A percentile compares a stretch with the other conserved stretches of the same genome.
These are phyloP conservation scores for Melanomma pulvis-pyrius DNA, from an alignment of 495 filamentous ascomycete species.

Conservation along the genomic window DNA sequence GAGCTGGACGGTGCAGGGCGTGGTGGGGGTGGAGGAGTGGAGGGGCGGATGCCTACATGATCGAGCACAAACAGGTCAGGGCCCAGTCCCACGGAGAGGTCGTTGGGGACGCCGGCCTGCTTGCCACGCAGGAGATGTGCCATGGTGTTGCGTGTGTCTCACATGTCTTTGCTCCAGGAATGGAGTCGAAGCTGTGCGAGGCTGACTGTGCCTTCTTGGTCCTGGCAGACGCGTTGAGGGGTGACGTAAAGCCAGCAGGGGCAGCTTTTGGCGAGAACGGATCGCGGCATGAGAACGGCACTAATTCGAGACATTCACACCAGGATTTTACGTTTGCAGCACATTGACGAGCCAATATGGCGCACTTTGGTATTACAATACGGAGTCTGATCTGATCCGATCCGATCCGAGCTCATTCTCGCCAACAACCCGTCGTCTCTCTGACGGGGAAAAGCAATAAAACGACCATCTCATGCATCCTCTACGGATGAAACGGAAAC, in stretches of 20 bases:
- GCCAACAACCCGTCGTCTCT: background rate
- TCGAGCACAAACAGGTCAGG: slow-evolving; percentile 78
- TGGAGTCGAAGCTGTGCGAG: background rate
- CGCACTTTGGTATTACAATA: slow-evolving; percentile 3
- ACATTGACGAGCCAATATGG: background rate
- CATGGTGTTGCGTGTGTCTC: slow-evolving; percentile 53
- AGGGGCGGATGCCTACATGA: slow-evolving; percentile 58
- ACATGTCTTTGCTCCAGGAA: slow-evolving; percentile 12
- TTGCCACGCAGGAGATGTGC: slow-evolving; percentile 85
- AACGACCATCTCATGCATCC: background rate
- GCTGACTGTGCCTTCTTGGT: slow-evolving; percentile 8
- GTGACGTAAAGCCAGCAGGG: slow-evolving; percentile 16
- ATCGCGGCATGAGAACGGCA: background rate
- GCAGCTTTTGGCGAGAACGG: slow-evolving; percentile 1
- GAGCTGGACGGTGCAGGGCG: background rate
- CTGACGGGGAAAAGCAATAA: background rate
- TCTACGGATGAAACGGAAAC: slow-evolving; percentile 3
- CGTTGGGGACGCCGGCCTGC: slow-evolving; percentile 88
- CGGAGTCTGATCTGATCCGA: background rate
- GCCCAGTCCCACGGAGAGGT: slow-evolving; percentile 78
- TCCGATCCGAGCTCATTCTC: background rate
- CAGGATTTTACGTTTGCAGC: background rate
- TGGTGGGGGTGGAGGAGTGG: no score
- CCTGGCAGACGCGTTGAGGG: background rate
- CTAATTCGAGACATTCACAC: no score